phyloP scores from a whole-genome alignment of 768 basidiomycete genomes.

The Cystofilobasidium capitatum region DNA sequence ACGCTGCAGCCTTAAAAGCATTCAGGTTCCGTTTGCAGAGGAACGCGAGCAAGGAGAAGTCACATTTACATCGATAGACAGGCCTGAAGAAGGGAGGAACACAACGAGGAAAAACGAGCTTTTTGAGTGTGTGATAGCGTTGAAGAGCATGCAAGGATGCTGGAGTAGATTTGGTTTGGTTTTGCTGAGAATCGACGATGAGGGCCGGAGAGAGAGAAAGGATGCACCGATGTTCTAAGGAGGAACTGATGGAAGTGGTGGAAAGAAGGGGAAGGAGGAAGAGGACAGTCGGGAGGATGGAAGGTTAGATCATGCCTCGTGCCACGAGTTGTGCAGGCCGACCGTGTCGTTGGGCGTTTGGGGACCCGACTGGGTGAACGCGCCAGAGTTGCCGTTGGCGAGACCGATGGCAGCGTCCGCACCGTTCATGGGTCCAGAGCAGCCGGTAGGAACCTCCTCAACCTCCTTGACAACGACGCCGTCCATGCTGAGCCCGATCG shows the following conservation, averaged over 20 bases:
- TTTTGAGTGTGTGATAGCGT: no score
- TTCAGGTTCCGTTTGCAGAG: no score
- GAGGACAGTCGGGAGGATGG: background rate
- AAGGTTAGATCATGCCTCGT: conserved; percentile 22
- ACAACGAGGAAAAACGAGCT: background rate
- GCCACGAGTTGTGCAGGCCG: conserved; percentile 41
- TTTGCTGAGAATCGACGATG: background rate
- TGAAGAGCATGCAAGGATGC: no score
- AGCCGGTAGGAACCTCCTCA: conserved; percentile 32
- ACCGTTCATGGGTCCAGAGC: conserved; percentile 41
- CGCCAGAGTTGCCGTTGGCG: conserved; percentile 38
- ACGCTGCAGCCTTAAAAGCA: no score
- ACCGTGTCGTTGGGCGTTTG: conserved; percentile 36
- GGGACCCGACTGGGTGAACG: conserved; percentile 31
- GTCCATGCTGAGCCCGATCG: background rate
- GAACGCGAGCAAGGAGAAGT: no score
- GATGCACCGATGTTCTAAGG: no score
- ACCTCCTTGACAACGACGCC: conserved; percentile 30
- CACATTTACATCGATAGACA: background rate
- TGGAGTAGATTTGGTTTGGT: background rate
- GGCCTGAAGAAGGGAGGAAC: background rate
- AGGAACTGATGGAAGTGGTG: no score
- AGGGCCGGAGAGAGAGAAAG: no score
- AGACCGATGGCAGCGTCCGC: conserved; percentile 39
- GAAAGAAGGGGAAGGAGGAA: background rate